phyloP scores from a whole-genome alignment of 2,329 filamentous ascomycete species.

The Ceratocystiopsis sp. region DNA sequence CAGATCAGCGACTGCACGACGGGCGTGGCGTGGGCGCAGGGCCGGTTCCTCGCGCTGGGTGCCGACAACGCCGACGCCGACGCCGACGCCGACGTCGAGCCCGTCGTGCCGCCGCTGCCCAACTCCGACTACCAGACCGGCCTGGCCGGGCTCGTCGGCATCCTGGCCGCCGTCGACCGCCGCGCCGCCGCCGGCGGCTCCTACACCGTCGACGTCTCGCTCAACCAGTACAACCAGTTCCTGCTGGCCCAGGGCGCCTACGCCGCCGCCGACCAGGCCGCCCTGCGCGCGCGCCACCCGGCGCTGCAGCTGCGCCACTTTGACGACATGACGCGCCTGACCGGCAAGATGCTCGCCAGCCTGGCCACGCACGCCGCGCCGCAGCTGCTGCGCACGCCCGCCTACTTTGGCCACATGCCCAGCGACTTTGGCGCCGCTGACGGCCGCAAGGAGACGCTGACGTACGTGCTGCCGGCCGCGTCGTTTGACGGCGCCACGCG shows the following conservation, averaged over 20 bases:
- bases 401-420: not conserved
- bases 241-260: not conserved
- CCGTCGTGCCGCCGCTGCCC: conserved; percentile 18
- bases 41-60: conserved; percentile 37
- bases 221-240: conserved; percentile 18
- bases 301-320: not conserved
- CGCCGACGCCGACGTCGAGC: too few species aligned
- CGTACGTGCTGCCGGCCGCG: not conserved
- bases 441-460: not conserved
- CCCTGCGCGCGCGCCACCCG: not conserved
- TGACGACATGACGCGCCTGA: not conserved
- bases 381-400: not conserved
- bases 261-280: not conserved
- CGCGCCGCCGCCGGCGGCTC: conserved; percentile 19
- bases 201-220: conserved; percentile 18
- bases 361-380: not conserved
- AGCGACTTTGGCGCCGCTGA: not conserved
- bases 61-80: too few species aligned
- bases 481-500: not conserved
- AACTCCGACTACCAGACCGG: conserved; percentile 31
- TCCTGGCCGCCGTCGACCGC: conserved; percentile 17
- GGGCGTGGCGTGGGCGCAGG: conserved; percentile 41
- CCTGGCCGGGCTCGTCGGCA: conserved; percentile 17
- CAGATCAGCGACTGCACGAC: conserved; percentile 36
- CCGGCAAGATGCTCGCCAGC: not conserved